These are phyloP conservation scores for Didymella segeticola DNA, from an alignment of 2,329 filamentous ascomycete genomes.

Conservation along the genomic window DNA sequence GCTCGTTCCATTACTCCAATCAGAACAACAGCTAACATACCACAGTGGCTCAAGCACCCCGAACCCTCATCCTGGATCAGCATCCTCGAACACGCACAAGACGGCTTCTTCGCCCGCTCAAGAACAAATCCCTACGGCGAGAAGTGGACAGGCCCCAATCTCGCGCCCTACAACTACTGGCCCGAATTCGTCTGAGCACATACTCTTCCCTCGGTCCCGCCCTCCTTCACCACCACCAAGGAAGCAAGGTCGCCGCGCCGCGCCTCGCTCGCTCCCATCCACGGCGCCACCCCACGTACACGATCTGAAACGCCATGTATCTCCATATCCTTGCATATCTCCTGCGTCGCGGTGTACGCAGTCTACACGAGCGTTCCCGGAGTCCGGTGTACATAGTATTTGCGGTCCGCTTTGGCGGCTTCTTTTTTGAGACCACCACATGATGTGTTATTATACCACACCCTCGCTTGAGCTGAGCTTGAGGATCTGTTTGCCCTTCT, in stretches of 20 bases:
- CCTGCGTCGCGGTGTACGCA: not conserved
- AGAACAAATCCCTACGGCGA: slow-evolving; percentile 62
- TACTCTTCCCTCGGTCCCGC: not conserved
- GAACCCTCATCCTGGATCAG: slow-evolving; percentile 64
- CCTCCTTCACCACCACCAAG: not conserved
- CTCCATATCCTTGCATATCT: not conserved
- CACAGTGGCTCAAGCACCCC: slow-evolving; percentile 62
- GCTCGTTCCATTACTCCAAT: slow-evolving; percentile 13
- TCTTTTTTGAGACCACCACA: too few species aligned
- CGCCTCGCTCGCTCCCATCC: not conserved
- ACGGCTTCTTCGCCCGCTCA: slow-evolving; percentile 60
- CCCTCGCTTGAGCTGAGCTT: not conserved
- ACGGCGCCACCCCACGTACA: not conserved
- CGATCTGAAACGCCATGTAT: not conserved
- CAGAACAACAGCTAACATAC: slow-evolving; percentile 32
- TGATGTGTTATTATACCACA: slow-evolving; percentile 1
- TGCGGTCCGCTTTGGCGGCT: not conserved
- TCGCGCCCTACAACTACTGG: slow-evolving; percentile 59
- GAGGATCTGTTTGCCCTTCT: not conserved
- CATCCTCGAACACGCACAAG: slow-evolving; percentile 60
- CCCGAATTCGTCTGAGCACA: slow-evolving; percentile 56
- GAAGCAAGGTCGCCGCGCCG: slow-evolving; percentile 2
- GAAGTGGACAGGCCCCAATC: slow-evolving; percentile 57
- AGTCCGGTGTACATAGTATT: slow-evolving; percentile 2
- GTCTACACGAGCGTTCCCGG: not conserved